Percentiles rank a stretch among this genome's conserved stretches.
These are phyloP conservation scores for Allium fistulosum DNA, from an alignment of 106 monocot genomes.

Conservation along the genomic window DNA sequence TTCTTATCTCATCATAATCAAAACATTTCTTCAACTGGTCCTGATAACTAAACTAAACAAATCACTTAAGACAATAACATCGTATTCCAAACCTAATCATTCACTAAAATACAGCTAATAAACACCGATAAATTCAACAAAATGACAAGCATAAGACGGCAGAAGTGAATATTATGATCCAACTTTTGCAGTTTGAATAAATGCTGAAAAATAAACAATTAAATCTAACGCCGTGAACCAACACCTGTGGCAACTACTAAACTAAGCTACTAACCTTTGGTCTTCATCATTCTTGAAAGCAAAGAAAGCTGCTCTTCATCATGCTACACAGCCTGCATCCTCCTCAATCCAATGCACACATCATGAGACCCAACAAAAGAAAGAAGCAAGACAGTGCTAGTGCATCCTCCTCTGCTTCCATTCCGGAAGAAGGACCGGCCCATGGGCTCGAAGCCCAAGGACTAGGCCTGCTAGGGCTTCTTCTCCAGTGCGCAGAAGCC, in stretches of 20 bases:
- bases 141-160: conserved; percentile 7
- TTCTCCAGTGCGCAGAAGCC: conserved; percentile 51
- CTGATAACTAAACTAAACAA: no score
- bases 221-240: neutral
- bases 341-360: conserved; percentile 8
- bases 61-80: no score
- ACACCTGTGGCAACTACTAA: neutral
- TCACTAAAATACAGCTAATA: neutral
- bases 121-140: neutral
- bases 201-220: neutral
- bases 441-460: conserved; percentile 25
- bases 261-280: neutral
- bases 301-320: neutral
- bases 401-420: neutral
- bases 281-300: no score
- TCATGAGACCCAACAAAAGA: neutral
- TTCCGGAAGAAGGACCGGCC: neutral
- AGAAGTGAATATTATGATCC: neutral
- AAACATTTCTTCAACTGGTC: no score
- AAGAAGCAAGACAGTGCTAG: neutral
- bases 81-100: no score
- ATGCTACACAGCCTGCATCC: conserved; percentile 36
- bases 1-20: no score
- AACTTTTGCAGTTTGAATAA: neutral
- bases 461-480: conserved; percentile 41